Conservation (phyloP, 2,329 filamentous ascomycete species). For the Aspergillus pseudotamarii region DNA sequence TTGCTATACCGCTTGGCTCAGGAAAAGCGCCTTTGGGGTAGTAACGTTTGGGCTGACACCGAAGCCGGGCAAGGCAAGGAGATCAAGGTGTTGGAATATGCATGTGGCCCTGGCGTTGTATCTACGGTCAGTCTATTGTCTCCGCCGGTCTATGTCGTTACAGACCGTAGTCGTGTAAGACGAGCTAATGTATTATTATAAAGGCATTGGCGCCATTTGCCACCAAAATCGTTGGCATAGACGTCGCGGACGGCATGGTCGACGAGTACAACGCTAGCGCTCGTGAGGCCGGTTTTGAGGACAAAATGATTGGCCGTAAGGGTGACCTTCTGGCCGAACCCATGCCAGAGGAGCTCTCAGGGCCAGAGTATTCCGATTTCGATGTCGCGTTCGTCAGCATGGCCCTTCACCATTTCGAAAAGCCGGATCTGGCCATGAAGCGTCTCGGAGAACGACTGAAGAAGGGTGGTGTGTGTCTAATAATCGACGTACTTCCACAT, state of each 20-base stretch:
- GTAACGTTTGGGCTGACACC: slow-evolving; percentile 55
- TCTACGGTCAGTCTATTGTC: slow-evolving; percentile 56
- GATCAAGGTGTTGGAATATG: slow-evolving; percentile 70
- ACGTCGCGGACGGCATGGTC: slow-evolving; percentile 73
- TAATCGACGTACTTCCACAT: slow-evolving; percentile 69
- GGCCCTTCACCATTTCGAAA: slow-evolving; percentile 69
- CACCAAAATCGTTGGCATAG: slow-evolving; percentile 67
- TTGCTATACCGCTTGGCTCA: slow-evolving; percentile 60
- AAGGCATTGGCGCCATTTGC: slow-evolving; percentile 63
- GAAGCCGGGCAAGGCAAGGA: slow-evolving; percentile 30
- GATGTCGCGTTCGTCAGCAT: slow-evolving; percentile 67
- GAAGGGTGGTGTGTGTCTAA: slow-evolving; percentile 67
- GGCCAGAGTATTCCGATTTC: slow-evolving; percentile 67
- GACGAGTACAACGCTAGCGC: slow-evolving; percentile 66
- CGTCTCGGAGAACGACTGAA: slow-evolving; percentile 64
- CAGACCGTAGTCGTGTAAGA: background rate
- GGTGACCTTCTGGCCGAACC: slow-evolving; percentile 61
- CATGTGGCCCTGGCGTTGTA: slow-evolving; percentile 71
- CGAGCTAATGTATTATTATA: slow-evolving; percentile 5
- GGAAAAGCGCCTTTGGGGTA: slow-evolving; percentile 62
- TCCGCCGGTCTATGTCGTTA: background rate
- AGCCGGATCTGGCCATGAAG: slow-evolving; percentile 62
- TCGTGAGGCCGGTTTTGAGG: slow-evolving; percentile 50
- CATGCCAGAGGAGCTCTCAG: slow-evolving; percentile 59
- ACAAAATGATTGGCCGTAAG: slow-evolving; percentile 59